Base-by-base conservation (phyloP, 2,329 filamentous ascomycete species). In the Fusarium devonianum region DNA sequence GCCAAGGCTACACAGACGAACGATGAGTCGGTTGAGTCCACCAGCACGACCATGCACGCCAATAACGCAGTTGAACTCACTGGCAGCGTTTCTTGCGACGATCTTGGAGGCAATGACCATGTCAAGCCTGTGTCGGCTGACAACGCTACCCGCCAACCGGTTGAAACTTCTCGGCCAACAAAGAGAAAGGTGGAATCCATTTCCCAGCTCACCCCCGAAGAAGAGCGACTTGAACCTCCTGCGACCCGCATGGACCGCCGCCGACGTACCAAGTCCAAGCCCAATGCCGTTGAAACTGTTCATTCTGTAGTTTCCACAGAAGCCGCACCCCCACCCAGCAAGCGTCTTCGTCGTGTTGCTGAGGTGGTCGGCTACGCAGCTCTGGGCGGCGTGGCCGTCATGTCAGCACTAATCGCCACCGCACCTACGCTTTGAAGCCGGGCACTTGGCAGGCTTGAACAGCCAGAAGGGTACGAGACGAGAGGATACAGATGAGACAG, bases 331-430 rank as follows among this genome's bases (percentile, higher is more conserved):
- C 60, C 56, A 8, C 64, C 68, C 12, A 42, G 22, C 4, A 74
- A 73, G 36, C 67, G 71, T 5, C 49, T 73, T 30, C 67, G 69
- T 10, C 67, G 65, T 35, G 67, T 67, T 30, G 72, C 70, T 4
- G 72, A 74, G 39, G 66, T 66, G 0, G 53, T 73, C 17, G 70
- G 72, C 7, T 70, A 69, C 26, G 71, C 68, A 9, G 68, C 72
- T 5, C 56, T 74, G 3, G 72, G 72, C 7, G 72, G 72, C 14
- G 61, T 71, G 7, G 71, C 71, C n/a, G 72, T 73, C 28, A 69
- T 74, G 66, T 70, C 71, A 17, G 72, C 70, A 4, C 53, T 74
- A 25, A 74, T 74, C 39, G 72, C 70, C 14, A 74, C 71, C 3
- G 72, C 72, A 3, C 72, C 72, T 3, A 56, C 59, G 9, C 49